phyloP scores from a whole-genome alignment of 352 stramenopile species.

The Phytopythium ostracodes region DNA sequence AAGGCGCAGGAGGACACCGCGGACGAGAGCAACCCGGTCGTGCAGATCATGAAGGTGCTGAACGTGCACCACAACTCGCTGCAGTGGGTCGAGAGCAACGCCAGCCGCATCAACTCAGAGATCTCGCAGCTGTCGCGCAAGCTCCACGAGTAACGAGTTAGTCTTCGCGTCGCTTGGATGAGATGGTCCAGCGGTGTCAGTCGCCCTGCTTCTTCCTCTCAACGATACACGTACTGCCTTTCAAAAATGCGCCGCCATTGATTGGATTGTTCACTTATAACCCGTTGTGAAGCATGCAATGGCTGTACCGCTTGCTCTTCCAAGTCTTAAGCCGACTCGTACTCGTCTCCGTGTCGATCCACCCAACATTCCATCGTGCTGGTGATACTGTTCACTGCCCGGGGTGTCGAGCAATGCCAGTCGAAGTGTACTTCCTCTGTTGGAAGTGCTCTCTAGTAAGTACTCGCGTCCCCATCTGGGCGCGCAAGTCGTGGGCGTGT shows the following conservation, averaged over 20 bases:
- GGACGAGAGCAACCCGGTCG: slow-evolving; percentile 74
- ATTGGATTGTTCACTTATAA: slow-evolving; percentile 1
- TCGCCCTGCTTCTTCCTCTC: background rate
- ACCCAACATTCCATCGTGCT: slow-evolving; percentile 3
- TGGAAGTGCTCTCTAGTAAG: background rate
- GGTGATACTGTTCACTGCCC: background rate
- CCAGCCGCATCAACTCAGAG: slow-evolving; percentile 59
- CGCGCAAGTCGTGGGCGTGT: background rate
- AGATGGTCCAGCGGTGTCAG: background rate
- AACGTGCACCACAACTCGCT: slow-evolving; percentile 89
- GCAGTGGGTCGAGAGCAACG: slow-evolving; percentile 80
- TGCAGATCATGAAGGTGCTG: slow-evolving; percentile 88
- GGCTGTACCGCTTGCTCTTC: background rate
- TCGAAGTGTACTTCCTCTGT: background rate
- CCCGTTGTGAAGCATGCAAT: background rate
- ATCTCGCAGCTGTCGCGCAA: slow-evolving; percentile 62
- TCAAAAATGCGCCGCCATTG: background rate
- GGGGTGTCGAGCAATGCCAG: background rate
- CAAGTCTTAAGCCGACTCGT: background rate
- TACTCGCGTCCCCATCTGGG: background rate
- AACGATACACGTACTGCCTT: slow-evolving; percentile 4
- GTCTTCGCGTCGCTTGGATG: background rate
- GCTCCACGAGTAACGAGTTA: slow-evolving; percentile 36
- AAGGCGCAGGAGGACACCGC: slow-evolving; percentile 67
- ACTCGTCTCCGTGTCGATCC: background rate